Conservation (phyloP, 2,329 filamentous ascomycete species). For the Diaporthe humulicola region DNA sequence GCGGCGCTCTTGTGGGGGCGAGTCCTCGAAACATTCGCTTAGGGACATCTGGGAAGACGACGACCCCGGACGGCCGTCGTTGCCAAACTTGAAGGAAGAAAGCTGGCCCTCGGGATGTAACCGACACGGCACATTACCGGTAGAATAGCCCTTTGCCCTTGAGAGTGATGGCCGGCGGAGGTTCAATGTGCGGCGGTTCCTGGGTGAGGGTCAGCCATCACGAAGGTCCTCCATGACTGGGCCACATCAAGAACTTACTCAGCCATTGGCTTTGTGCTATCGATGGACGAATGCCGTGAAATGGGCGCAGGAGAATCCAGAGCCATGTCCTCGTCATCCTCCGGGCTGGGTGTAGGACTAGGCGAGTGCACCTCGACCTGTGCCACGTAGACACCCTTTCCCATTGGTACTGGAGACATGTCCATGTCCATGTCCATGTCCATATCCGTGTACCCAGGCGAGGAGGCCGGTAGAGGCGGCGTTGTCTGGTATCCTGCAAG, state of each 20-base stretch:
- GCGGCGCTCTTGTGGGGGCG: constrained; percentile 79
- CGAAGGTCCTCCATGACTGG: neutral
- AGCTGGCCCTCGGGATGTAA: constrained; percentile 74
- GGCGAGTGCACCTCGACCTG: constrained; percentile 80
- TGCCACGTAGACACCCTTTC: constrained; percentile 76
- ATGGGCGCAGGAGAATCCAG: constrained; percentile 69
- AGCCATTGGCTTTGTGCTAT: constrained; percentile 62
- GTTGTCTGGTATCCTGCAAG: constrained; percentile 81
- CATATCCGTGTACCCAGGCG: constrained; percentile 73
- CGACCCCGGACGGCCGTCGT: constrained; percentile 54
- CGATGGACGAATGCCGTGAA: constrained; percentile 60
- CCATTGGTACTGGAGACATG: constrained; percentile 89
- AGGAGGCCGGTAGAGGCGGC: constrained; percentile 82
- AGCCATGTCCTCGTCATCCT: constrained; percentile 61
- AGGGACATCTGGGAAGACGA: constrained; percentile 76
- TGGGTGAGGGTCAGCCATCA: constrained; percentile 45
- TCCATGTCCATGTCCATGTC: constrained; percentile 83
- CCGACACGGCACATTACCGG: constrained; percentile 73
- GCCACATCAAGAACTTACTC: constrained; percentile 62
- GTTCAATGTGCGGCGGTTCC: constrained; percentile 75
- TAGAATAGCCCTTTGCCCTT: constrained; percentile 81
- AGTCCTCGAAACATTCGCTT: constrained; percentile 85
- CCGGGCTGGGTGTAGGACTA: constrained; percentile 69
- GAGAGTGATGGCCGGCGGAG: constrained; percentile 81
- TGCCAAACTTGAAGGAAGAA: constrained; percentile 82